Percentiles rank a stretch among this genome's conserved stretches.
phyloP scores from a whole-genome alignment of 108 stramenopile genomes.

The Cyclotella cryptica region DNA sequence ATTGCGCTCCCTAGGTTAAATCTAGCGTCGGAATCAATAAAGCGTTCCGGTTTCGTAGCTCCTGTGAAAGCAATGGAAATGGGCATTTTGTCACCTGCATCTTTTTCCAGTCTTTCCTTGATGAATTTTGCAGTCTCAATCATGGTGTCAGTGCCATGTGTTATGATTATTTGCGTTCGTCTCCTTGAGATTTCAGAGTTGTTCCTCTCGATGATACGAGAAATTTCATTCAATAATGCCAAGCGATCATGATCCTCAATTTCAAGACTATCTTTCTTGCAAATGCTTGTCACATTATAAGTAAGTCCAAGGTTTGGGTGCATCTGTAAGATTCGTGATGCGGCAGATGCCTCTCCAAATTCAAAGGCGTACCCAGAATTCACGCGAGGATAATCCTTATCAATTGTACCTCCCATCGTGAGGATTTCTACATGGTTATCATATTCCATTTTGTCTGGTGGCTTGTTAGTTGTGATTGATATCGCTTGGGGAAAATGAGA shows the following conservation, averaged over 20 bases:
- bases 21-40: slow-evolving; percentile 61
- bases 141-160: slow-evolving; percentile 71
- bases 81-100: neutral
- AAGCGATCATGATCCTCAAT: slow-evolving; percentile 44
- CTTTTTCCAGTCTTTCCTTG: neutral
- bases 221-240: slow-evolving; percentile 2
- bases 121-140: slow-evolving; percentile 54
- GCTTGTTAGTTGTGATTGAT: no score
- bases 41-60: slow-evolving; percentile 64
- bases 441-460: neutral
- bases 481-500: neutral
- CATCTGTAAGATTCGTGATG: slow-evolving; percentile 37
- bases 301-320: slow-evolving; percentile 49
- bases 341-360: slow-evolving; percentile 52
- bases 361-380: slow-evolving; percentile 64
- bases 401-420: slow-evolving; percentile 62
- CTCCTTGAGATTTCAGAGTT: neutral
- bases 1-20: slow-evolving; percentile 63
- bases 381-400: slow-evolving; percentile 64
- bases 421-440: slow-evolving; percentile 33
- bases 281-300: slow-evolving; percentile 35
- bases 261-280: slow-evolving; percentile 61
- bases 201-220: neutral
- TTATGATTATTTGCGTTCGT: slow-evolving; percentile 49
- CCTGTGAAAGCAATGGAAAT: slow-evolving; percentile 58